Base-by-base conservation (phyloP, 2,329 filamentous ascomycete species). In the Ophiosphaerella korrae region DNA sequence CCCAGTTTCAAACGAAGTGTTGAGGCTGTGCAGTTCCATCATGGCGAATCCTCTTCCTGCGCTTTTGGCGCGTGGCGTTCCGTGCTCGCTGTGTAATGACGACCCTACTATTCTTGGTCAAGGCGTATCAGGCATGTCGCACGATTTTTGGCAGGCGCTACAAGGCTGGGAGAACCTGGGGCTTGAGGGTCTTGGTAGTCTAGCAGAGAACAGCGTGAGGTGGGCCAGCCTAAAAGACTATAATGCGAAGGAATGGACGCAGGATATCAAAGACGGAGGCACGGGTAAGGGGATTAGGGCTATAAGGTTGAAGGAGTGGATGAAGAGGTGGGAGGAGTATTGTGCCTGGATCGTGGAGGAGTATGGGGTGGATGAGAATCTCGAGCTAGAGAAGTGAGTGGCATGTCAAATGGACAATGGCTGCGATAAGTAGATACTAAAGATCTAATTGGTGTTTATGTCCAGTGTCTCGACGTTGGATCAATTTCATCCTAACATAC, bases 81-180 rank as follows among this genome's bases (percentile, higher is more conserved):
- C 89, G 5, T 93, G 92, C 64, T 85, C 88, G 9, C 82, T 99
- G 8, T 91, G 88, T 77, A 96, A 96, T 68, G 93, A 97, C 69
- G 92, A 96, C 68, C 92, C 92, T 1, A 90, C 89, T 1, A 90
- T 97, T 66, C 80, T 96, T 5, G 92, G 92, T 7, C 90, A 96
- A 65, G 89, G 89, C 50, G 84, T 82, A 6, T 88, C 86, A 23
- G 91, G 90, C 33, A 87, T 94, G 82, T 93, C 89, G 1, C 90
- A 96, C 73, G 92, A 97, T 75, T 96, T 96, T 74, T 97, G 91
- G 90, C 91, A 96, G 74, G 88, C 89, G 1, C 77, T 97, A 16
- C 92, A 96, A 74, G 92, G 90, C 0, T 94, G 92, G 84, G 88
- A 96, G 52, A 96, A 95, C 67, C 82, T 97, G 12, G 94, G 92